phyloP scores from a whole-genome alignment of 1,139 yeast genomes.

The Petasospora fabianii region DNA sequence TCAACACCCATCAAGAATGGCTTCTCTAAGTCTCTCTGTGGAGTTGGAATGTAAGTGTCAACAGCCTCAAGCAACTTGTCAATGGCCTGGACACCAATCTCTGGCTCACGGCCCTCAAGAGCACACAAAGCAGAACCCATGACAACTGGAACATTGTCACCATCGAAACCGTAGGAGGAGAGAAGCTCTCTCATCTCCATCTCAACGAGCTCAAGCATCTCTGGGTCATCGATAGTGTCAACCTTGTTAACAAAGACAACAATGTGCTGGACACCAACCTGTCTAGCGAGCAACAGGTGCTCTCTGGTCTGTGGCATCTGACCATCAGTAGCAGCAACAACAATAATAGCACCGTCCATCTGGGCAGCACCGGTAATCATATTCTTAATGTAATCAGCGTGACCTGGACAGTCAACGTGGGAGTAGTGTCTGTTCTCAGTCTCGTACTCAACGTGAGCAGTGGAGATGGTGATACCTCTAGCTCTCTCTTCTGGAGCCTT shows the following conservation, averaged over 20 bases:
- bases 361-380: constrained; percentile 99
- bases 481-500: constrained; percentile 99
- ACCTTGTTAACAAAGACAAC: constrained; percentile 98
- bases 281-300: constrained; percentile 96
- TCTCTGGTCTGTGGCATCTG: constrained; percentile 99
- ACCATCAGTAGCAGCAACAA: constrained; percentile 98
- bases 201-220: constrained; percentile 98
- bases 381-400: constrained; percentile 97
- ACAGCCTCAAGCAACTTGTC: constrained; percentile 84
- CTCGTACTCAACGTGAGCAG: constrained; percentile 96
- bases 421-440: constrained; percentile 92
- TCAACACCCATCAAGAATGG: constrained; percentile 97
- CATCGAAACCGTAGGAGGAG: constrained; percentile 89
- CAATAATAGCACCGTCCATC: constrained; percentile 99
- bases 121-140: constrained; percentile 99
- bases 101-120: constrained; percentile 81
- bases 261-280: constrained; percentile 97
- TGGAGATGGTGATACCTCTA: constrained; percentile 97
- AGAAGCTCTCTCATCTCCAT: constrained; percentile 99
- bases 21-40: constrained; percentile 91
- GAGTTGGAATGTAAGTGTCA: constrained; percentile 94
- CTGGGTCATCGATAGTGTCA: constrained; percentile 96
- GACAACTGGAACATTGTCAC: constrained; percentile 95
- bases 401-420: constrained; percentile 97
- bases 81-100: constrained; percentile 87